Base-by-base conservation (phyloP, 345 rosid species). In the Citrus trifoliata region DNA sequence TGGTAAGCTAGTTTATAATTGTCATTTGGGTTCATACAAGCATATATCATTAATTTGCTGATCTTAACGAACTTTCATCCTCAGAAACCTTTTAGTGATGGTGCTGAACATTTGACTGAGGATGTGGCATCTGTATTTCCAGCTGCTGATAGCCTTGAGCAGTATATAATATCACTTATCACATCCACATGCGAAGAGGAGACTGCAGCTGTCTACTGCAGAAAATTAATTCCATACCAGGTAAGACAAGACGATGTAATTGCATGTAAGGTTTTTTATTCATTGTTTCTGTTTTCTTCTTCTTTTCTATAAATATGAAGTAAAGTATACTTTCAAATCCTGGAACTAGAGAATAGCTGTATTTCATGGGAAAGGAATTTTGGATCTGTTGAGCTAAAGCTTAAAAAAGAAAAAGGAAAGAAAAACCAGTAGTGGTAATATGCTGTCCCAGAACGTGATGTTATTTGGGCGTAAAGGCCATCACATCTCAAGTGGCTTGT, bases 51-150 rank as follows among this genome's bases (percentile, higher is more conserved):
- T n/a, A 18, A 46, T 69, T 77, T 58, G 19, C 14, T 68, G 71
- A 66, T 85, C 55, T 81, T 73, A 80, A 69, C 18, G 71, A 65
- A 80, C 65, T 74, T 82, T 69, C 75, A 25, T 88, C 73, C 85
- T 82, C 93, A 96, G 99, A 96, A 91, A 93, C 97, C 99, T 67
- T 96, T 96, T 83, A 90, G 89, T 79, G 97, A 94, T 84, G 84
- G 86, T 75, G 91, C 90, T 72, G 97, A 96, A 80, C 95, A 93
- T 77, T 84, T 96, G 85, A 94, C 97, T 19, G 99, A 96, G 87
- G 99, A 92, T 80, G 93, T 87, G 27, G 94, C 88, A 73, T 90
- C 97, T 84, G 99, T 96, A 60, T 93, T 94, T 76, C 99, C 98
- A 5, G 88, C 85, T 75, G 98, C 99, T 59, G 94, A 94, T 89